Evolutionary conservation across 768 basidiomycete genomes (phyloP), one percentile per base, ranked within the genome.

Genomic region (Mrakia blollopis): DNA sequence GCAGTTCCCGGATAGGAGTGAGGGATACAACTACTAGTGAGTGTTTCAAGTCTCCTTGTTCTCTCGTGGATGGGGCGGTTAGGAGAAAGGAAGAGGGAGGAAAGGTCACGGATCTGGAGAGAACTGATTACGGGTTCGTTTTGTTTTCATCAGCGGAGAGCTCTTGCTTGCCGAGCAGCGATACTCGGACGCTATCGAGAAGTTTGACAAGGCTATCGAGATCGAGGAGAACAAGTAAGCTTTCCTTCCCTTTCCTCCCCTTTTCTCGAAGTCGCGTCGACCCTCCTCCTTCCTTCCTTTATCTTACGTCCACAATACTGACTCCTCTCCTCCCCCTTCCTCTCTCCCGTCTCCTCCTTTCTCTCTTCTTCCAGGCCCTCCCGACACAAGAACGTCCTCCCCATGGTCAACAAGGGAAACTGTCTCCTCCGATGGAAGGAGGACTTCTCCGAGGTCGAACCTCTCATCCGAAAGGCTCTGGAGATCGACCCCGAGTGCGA

Each of bases 341-440:
- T 50, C 71, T 35, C 50, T 3, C 23, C 14, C 7, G 14, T 16
- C 18, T n/a, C 54, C n/a, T 5, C 54, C 54, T 23, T 13, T 1
- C 8, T 52, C 57, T 67, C 8, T 63, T 65, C 71, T 79, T 35
- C 67, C 72, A 81, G 80, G 78, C 85, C 70, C 23, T 23, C 60
- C 41, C 62, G 77, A 81, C 88, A 81, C 81, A 90, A 87, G 72
- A 99, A 98, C 83, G 96, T 97, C 32, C 87, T 98, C 4, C 92
- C 96, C 0, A 86, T 96, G 62, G 94, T 98, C 73, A 99, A 99
- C 89, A 97, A 96, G 83, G 94, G 95, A n/a, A 90, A 98, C 30
- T 91, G 94, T 0, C 81, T 98, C 68, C 98, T 90, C 88, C 97
- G 98, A 85, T 94, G 91, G 92, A 92, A 93, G 83, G 91, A 96